phyloP scores from a whole-genome alignment of 306 rosid genomes.

The Glycine latifolia region DNA sequence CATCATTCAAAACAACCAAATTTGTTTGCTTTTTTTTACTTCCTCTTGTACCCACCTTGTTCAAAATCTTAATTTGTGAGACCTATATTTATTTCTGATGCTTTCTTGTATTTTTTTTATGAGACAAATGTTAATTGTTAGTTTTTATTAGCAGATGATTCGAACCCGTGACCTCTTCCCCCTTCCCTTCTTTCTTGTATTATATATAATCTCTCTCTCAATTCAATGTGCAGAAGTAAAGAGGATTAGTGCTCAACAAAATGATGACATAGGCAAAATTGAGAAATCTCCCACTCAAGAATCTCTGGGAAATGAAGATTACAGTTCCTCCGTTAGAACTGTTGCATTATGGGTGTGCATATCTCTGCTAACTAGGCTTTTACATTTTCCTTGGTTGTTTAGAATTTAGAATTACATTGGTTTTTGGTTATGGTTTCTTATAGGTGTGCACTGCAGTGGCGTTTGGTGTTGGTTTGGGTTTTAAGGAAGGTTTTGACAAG shows the following conservation, averaged over 20 bases:
- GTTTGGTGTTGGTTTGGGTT: conserved; percentile 85
- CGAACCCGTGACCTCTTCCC: too few species aligned
- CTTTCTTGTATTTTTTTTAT: too few species aligned
- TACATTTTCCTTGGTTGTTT: conserved; percentile 24
- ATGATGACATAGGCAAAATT: conserved; percentile 47
- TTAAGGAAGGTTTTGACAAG: conserved; percentile 77
- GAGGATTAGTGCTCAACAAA: conserved; percentile 52
- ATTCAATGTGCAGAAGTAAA: conserved; percentile 56
- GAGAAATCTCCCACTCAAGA: conserved; percentile 43
- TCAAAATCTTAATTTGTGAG: neutral
- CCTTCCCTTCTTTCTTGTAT: neutral
- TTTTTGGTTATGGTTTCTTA: conserved; percentile 28
- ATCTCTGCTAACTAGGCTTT: conserved; percentile 36
- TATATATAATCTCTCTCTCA: neutral
- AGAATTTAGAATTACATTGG: neutral
- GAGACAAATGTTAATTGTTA: too few species aligned
- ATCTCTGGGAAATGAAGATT: conserved; percentile 51
- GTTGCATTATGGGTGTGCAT: conserved; percentile 85
- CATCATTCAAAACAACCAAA: neutral
- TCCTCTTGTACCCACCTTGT: neutral
- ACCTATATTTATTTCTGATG: too few species aligned
- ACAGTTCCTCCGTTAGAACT: conserved; percentile 69
- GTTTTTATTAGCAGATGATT: too few species aligned
- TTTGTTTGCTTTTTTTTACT: neutral
- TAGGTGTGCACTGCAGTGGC: conserved; percentile 81